A percentile compares a stretch with the other conserved stretches of the same genome.
phyloP scores from a whole-genome alignment of 164 flowering plant species.

The Magnolia changhungtana region DNA sequence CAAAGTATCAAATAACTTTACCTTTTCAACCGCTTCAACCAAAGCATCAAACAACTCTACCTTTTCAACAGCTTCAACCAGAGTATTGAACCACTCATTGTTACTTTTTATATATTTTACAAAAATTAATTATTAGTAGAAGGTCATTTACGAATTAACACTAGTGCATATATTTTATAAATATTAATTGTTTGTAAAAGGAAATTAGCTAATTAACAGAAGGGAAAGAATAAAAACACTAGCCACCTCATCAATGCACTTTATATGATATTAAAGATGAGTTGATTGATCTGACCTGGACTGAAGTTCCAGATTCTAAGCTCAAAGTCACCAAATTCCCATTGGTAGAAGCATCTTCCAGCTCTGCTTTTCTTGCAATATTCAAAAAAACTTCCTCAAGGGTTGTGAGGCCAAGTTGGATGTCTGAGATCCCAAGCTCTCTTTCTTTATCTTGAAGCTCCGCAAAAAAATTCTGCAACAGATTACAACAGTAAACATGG shows the following conservation, averaged over 20 bases:
- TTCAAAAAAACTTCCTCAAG: constrained; percentile 98
- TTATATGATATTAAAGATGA: background rate
- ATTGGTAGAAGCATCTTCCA: constrained; percentile 80
- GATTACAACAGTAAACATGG: background rate
- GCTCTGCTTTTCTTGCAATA: constrained; percentile 84
- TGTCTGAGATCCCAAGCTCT: constrained; percentile 83
- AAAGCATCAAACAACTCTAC: too few species aligned
- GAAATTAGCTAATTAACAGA: too few species aligned
- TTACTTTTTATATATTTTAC: too few species aligned
- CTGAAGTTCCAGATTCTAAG: constrained; percentile 54
- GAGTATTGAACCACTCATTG: too few species aligned
- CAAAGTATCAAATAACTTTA: too few species aligned
- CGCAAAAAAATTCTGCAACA: constrained; percentile 44
- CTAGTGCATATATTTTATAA: too few species aligned
- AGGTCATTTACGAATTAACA: too few species aligned
- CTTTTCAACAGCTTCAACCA: too few species aligned
- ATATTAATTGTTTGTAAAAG: too few species aligned
- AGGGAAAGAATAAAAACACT: background rate
- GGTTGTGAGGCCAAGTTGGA: constrained; percentile 86
- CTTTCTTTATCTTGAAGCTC: constrained; percentile 78
- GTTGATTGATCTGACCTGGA: constrained; percentile 36
- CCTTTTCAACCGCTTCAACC: too few species aligned
- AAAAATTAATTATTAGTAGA: too few species aligned
- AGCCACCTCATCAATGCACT: background rate
- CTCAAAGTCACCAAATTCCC: constrained; percentile 57